These are phyloP conservation scores for Narthecium ossifragum DNA, from an alignment of 106 monocot genomes.

Conservation along the genomic window DNA sequence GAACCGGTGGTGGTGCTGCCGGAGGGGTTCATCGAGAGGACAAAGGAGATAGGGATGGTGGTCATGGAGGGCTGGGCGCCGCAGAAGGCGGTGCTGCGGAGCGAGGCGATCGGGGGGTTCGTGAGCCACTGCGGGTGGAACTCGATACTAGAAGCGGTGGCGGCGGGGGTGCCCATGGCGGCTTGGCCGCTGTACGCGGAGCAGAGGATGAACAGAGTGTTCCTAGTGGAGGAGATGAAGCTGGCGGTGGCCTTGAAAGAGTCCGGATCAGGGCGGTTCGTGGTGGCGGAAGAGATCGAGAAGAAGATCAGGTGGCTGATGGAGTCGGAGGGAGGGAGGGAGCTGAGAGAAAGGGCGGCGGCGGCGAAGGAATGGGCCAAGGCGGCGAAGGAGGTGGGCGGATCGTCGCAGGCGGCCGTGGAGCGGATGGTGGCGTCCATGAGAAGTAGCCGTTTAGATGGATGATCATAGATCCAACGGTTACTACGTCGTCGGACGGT, in stretches of 20 bases:
- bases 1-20: conserved; percentile 16
- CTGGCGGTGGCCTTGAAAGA: conserved; percentile 3
- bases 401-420: neutral
- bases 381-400: neutral
- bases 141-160: conserved; percentile 15
- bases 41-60: conserved; percentile 23
- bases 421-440: neutral
- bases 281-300: conserved; percentile 9
- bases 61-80: conserved; percentile 9
- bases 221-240: conserved; percentile 12
- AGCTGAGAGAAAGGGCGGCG: neutral
- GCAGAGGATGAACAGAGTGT: conserved; percentile 32
- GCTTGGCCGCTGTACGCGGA: conserved; percentile 37
- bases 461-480: too few relatives aligned
- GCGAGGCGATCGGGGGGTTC: conserved; percentile 4
- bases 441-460: neutral
- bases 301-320: neutral
- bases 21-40: conserved; percentile 26
- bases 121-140: conserved; percentile 17
- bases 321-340: conserved; percentile 7
- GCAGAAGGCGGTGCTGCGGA: conserved; percentile 4
- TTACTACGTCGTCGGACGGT: too few relatives aligned
- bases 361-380: neutral
- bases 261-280: neutral
- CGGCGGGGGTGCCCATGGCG: conserved; percentile 27